Conservation (phyloP, 2,329 filamentous ascomycete species). For the Xylaria sp. region DNA sequence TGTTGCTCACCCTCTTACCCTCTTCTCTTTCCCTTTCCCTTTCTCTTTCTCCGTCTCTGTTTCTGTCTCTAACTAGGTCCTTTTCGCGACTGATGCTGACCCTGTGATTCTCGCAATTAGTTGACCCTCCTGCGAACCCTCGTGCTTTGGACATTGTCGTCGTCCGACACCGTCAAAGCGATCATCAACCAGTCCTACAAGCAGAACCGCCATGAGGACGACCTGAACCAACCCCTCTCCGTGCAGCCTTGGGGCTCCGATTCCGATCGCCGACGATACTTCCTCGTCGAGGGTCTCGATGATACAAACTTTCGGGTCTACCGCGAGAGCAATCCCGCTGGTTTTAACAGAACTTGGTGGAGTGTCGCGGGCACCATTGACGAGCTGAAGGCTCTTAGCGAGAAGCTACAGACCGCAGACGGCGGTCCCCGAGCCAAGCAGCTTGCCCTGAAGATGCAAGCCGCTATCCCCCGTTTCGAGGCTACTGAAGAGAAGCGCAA, state of each 20-base stretch:
- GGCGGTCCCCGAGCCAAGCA: constrained; percentile 75
- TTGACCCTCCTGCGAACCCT: constrained; percentile 77
- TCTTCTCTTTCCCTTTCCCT: background rate
- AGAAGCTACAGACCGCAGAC: constrained; percentile 71
- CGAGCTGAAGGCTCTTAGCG: constrained; percentile 68
- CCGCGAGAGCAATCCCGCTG: constrained; percentile 79
- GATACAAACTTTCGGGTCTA: constrained; percentile 94
- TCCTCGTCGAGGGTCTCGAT: constrained; percentile 85
- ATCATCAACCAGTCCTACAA: constrained; percentile 88
- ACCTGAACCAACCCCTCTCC: constrained; percentile 77
- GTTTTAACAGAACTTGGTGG: constrained; percentile 78
- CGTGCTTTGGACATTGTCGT: constrained; percentile 81
- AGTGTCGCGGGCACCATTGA: constrained; percentile 88
- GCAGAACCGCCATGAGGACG: constrained; percentile 72
- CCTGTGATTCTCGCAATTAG: constrained; percentile 40
- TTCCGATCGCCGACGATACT: constrained; percentile 88
- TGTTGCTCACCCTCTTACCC: background rate
- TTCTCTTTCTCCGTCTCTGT: background rate
- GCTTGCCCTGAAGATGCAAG: constrained; percentile 69
- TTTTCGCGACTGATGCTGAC: constrained; percentile 14
- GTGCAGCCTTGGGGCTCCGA: constrained; percentile 89
- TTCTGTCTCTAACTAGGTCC: background rate
- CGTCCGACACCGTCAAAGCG: constrained; percentile 74
- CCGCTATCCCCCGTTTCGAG: constrained; percentile 84
- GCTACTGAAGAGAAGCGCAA: constrained; percentile 94